Evolutionary conservation across 331 rosid species (phyloP), one percentile per base, ranked within the genome.

Genomic region (Quercus phellos): DNA sequence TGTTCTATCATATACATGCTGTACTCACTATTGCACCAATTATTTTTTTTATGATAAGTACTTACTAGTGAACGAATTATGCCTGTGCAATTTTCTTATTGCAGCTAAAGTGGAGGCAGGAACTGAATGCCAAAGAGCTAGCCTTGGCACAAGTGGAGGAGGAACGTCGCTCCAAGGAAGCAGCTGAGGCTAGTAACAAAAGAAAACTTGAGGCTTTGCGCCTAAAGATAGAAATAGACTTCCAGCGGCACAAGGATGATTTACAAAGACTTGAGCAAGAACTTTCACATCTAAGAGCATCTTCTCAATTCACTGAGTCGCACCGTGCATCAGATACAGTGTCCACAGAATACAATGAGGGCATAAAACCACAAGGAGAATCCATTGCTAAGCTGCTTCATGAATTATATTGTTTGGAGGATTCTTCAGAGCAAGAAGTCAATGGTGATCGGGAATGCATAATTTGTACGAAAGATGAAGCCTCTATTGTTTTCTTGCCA

Each of bases 211-310:
- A 94, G 87, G 86, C 93, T 30, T 71, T 92, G 82, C 96, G 97
- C 72, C 84, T 89, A 18, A 92, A 94, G 94, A 86, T 88, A 35
- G 99, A 94, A 77, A 87, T 94, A 81, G 99, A 94, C 82, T 92
- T 90, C 85, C 99, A 91, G 84, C 94, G 99, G 75, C 96, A 92
- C 84, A 92, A 86, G 90, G 99, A 94, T 70, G 99, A 94, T 84
- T 84, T 91, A 72, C 89, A 81, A 24, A 87, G 99, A 80, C 96
- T 94, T 5, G 96, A 94, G 86, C 97, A 94, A 78, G 99, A 92
- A 73, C 91, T 89, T 63, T 84, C 90, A 1, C 96, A 90, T 80
- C 85, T 94, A 18, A 90, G 87, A 74, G 85, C 87, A 14, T 89
- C 92, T 30, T 80, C 84, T 68, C 92, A 75, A 71, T 82, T 90